A percentile compares a stretch with the other conserved stretches of the same genome.
Conservation (phyloP, 345 rosid species). For the Pugionium dolabratum region DNA sequence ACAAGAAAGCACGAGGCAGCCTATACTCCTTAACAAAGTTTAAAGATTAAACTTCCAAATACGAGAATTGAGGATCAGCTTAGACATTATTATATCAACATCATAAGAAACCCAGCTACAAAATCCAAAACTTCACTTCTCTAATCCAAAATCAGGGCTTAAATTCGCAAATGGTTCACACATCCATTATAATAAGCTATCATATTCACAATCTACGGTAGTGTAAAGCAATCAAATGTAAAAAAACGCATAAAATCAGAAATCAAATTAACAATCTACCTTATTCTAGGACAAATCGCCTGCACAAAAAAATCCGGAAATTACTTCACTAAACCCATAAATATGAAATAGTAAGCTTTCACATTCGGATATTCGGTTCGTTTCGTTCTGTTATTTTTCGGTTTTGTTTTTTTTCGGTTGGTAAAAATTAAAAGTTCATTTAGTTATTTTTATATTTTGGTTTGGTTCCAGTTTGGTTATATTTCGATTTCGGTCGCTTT, state of each 20-base stretch:
- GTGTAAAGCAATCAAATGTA: too few relatives aligned
- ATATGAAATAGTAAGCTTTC: too few relatives aligned
- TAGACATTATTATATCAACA: constrained; percentile 48
- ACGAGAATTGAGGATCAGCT: background rate
- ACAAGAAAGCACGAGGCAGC: constrained; percentile 92
- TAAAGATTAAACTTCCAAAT: background rate
- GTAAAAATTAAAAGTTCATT: too few relatives aligned
- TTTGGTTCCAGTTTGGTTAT: too few relatives aligned
- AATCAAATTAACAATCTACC: background rate
- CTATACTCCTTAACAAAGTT: constrained; percentile 39
- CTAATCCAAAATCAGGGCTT: background rate
- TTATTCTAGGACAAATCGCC: background rate
- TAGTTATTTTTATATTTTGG: too few relatives aligned
- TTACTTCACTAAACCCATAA: too few relatives aligned
- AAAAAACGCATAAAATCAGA: too few relatives aligned
- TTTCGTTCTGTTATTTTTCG: too few relatives aligned
- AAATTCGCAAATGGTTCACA: background rate
- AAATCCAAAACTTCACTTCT: background rate
- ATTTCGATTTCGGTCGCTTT: too few relatives aligned
- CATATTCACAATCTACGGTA: background rate
- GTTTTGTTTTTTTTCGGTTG: too few relatives aligned
- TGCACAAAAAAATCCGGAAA: background rate
- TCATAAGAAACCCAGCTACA: background rate
- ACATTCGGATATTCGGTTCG: too few relatives aligned
- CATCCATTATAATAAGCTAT: background rate